A percentile compares a stretch with the other conserved stretches of the same genome.
phyloP scores from a whole-genome alignment of 306 rosid genomes.

The Acacia melanoxylon region DNA sequence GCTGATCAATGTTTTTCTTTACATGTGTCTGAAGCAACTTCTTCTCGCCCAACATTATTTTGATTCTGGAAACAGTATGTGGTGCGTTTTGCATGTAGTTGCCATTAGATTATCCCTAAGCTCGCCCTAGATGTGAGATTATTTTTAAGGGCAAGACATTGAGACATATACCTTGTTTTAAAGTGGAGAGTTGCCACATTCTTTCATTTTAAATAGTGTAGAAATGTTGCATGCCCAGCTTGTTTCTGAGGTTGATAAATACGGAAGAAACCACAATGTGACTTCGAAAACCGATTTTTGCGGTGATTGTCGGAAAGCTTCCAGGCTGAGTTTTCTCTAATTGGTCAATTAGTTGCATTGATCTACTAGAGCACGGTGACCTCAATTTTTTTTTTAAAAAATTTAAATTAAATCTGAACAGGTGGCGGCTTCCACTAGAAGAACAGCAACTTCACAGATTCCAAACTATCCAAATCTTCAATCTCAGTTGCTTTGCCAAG shows the following conservation, averaged over 20 bases:
- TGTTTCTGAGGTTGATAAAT: not conserved
- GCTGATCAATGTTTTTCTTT: not conserved
- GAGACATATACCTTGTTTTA: not conserved
- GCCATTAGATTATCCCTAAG: not conserved
- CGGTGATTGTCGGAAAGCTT: not conserved
- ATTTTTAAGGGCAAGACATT: not conserved
- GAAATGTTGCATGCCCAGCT: not conserved
- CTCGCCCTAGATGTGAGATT: not conserved
- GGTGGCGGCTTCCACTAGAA: slow-evolving; percentile 93
- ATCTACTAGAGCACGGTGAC: slow-evolving; percentile 20
- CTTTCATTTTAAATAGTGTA: not conserved
- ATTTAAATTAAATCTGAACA: slow-evolving; percentile 29
- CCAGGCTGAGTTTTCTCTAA: not conserved
- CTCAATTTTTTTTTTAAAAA: not conserved
- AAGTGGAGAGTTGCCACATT: not conserved
- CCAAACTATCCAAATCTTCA: slow-evolving; percentile 84
- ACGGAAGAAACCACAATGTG: not conserved
- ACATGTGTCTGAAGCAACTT: not conserved
- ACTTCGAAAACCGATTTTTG: not conserved
- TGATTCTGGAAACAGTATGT: not conserved
- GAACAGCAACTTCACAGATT: slow-evolving; percentile 74
- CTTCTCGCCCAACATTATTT: not conserved
- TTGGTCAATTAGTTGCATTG: not conserved
- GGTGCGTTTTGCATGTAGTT: not conserved
- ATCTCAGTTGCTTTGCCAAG: slow-evolving; percentile 75